Conservation (phyloP, 768 basidiomycete genomes). For the Saitozyma podzolica region DNA sequence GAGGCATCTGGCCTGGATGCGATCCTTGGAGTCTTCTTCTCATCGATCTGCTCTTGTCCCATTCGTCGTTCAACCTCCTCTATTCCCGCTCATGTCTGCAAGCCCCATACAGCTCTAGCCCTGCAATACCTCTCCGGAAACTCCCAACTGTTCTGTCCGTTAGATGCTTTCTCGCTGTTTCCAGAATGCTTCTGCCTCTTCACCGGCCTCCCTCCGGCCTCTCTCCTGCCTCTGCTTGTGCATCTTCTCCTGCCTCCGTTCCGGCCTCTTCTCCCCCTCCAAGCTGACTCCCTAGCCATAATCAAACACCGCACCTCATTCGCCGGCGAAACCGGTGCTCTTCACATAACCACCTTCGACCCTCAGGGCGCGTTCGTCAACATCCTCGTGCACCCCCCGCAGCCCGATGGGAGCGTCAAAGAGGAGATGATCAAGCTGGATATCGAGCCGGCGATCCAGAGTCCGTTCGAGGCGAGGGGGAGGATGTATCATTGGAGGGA, state of each 20-base stretch:
- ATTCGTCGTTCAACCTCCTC: no score
- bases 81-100: neutral
- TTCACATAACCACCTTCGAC: constrained; percentile 20
- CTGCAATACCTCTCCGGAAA: neutral
- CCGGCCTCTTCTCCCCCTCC: no score
- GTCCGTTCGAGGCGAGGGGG: constrained; percentile 12
- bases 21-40: no score
- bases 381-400: constrained; percentile 16
- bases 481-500: constrained; percentile 16
- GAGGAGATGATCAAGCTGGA: constrained; percentile 11
- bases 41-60: no score
- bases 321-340: constrained; percentile 23
- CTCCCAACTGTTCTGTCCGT: no score
- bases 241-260: neutral
- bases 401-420: neutral
- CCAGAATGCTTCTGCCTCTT: no score
- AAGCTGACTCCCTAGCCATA: constrained; percentile 23
- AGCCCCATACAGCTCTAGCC: neutral
- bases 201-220: neutral
- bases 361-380: constrained; percentile 5
- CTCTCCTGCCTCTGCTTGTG: neutral
- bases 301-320: constrained; percentile 20
- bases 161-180: no score
- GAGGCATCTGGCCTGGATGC: no score
- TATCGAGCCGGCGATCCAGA: constrained; percentile 19